A percentile compares a stretch with the other conserved stretches of the same genome.
phyloP scores from a whole-genome alignment of 768 basidiomycete species.

The Rhodosporidiobolus sp. region DNA sequence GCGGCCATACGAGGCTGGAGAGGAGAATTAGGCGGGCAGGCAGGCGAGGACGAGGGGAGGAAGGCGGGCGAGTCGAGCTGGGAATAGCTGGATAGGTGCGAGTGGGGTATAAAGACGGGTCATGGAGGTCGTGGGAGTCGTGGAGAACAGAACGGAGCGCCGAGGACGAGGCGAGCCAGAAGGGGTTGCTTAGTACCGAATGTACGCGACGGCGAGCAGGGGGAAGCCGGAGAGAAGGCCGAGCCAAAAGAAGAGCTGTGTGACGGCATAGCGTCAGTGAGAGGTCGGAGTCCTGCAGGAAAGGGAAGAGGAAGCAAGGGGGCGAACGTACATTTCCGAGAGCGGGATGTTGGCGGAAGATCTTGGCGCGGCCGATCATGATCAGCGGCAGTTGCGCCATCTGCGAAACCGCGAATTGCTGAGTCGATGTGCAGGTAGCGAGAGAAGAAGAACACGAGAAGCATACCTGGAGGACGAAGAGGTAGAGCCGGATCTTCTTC shows the following conservation, averaged over 20 bases:
- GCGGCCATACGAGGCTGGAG: too few relatives aligned
- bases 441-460: background rate
- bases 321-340: constrained; percentile 52
- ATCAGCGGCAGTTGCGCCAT: constrained; percentile 91
- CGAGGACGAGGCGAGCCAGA: background rate
- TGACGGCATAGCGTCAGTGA: too few relatives aligned
- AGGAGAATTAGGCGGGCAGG: too few relatives aligned
- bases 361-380: constrained; percentile 68
- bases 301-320: background rate
- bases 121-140: background rate
- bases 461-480: constrained; percentile 70
- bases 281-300: constrained; percentile 49
- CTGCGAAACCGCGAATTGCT: constrained; percentile 49
- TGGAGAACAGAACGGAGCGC: background rate
- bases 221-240: constrained; percentile 84
- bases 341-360: constrained; percentile 74
- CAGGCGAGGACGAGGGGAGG: too few relatives aligned
- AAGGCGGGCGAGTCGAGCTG: too few relatives aligned
- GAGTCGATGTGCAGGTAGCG: too few relatives aligned
- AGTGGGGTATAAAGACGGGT: too few relatives aligned
- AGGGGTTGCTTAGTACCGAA: constrained; percentile 53
- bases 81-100: too few relatives aligned
- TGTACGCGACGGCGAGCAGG: constrained; percentile 75
- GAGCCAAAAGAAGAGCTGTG: constrained; percentile 77
- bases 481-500: constrained; percentile 80